A percentile compares a stretch with the other conserved stretches of the same genome.
These are phyloP conservation scores for Chlorella sp. DNA, from an alignment of 139 green algal species.

Conservation along the genomic window DNA sequence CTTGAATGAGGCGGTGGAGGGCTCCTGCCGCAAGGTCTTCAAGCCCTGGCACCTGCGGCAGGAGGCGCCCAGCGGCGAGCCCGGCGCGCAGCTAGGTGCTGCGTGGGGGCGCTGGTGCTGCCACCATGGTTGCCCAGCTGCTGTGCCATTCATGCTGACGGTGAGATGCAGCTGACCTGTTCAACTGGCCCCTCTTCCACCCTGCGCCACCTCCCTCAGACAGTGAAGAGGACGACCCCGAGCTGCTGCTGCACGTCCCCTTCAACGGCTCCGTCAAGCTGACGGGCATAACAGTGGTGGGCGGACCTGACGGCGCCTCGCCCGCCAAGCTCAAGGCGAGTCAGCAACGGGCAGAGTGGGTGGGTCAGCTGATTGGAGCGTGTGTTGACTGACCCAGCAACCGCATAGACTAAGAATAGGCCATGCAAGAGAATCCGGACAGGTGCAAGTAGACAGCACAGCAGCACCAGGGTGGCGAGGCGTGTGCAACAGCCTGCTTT, in stretches of 20 bases:
- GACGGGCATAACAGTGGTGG: slow-evolving; percentile 84
- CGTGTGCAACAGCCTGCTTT: no score
- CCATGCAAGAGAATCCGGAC: background rate
- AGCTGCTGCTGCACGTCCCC: slow-evolving; percentile 91
- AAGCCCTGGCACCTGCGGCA: slow-evolving; percentile 76
- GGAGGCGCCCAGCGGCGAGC: slow-evolving; percentile 25
- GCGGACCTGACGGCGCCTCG: slow-evolving; percentile 33
- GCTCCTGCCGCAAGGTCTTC: slow-evolving; percentile 72
- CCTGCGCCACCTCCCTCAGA: no score
- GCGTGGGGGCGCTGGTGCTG: background rate
- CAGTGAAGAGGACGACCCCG: slow-evolving; percentile 88
- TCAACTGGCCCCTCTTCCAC: no score
- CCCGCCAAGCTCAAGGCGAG: slow-evolving; percentile 72
- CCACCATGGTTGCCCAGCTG: no score
- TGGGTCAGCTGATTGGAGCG: no score
- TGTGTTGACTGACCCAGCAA: no score
- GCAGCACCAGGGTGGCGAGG: no score
- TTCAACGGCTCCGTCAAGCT: slow-evolving; percentile 89
- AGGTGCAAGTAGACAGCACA: no score
- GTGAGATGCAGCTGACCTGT: no score
- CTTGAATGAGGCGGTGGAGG: slow-evolving; percentile 79
- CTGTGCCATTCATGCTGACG: no score
- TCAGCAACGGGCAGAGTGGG: no score
- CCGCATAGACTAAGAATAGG: no score
- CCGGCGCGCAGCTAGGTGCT: slow-evolving; percentile 19